A percentile compares a stretch with the other conserved stretches of the same genome.
Evolutionary conservation across 2,329 filamentous ascomycete genomes (phyloP).

Genomic region (Penicillium digitatum): DNA sequence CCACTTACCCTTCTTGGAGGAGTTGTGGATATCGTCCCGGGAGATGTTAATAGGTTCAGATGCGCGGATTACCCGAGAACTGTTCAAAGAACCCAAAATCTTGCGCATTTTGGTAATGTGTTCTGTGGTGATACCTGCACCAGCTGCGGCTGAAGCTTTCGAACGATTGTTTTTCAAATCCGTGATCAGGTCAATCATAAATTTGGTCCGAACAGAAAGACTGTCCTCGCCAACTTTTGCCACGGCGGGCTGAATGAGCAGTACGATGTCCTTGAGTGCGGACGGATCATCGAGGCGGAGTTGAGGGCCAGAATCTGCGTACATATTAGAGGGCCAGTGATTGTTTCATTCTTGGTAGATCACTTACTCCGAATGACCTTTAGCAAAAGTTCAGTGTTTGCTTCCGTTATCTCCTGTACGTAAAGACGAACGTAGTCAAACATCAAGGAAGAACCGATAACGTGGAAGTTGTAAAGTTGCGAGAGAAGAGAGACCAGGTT

Average conservation of each 20-base stretch:
- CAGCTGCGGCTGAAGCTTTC: conserved; percentile 65
- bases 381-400: conserved; percentile 83
- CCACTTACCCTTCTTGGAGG: conserved; percentile 90
- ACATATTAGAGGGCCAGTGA: conserved; percentile 14
- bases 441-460: conserved; percentile 74
- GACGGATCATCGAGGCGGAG: conserved; percentile 85
- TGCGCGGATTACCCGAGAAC: conserved; percentile 60
- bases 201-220: conserved; percentile 82
- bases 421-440: conserved; percentile 88
- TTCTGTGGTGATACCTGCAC: conserved; percentile 70
- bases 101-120: conserved; percentile 88
- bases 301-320: conserved; percentile 65
- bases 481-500: conserved; percentile 81
- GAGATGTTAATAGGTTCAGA: conserved; percentile 78
- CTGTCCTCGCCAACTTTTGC: conserved; percentile 63
- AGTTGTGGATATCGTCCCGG: conserved; percentile 74
- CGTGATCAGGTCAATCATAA: conserved; percentile 96
- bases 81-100: conserved; percentile 72
- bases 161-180: conserved; percentile 92
- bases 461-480: conserved; percentile 87
- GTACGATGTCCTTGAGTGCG: conserved; percentile 81
- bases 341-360: not conserved
- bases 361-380: conserved; percentile 67
- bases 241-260: conserved; percentile 69
- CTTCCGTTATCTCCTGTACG: conserved; percentile 69